Conservation (phyloP, 169 alveolate species). For the Plasmodium relictum region DNA sequence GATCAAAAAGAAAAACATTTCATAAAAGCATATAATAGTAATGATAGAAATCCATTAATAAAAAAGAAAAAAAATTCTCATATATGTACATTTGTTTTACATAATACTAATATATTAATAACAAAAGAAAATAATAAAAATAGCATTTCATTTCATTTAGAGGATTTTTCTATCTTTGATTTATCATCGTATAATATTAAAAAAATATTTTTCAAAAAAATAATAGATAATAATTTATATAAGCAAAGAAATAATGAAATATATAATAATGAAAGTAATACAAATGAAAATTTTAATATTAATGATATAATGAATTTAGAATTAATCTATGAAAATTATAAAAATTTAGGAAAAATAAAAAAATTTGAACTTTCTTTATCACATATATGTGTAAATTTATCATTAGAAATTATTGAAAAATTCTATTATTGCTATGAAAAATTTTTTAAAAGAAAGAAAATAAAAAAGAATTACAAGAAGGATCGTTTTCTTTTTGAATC, state of each 20-base stretch:
- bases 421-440: constrained; percentile 30
- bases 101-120: background rate
- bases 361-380: constrained; percentile 21
- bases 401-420: constrained; percentile 20
- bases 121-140: background rate
- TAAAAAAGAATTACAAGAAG: background rate
- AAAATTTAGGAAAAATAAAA: background rate
- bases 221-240: background rate
- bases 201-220: constrained; percentile 28
- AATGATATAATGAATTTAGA: constrained; percentile 9
- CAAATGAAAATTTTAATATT: background rate
- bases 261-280: background rate
- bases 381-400: constrained; percentile 33
- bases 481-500: constrained; percentile 20
- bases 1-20: background rate
- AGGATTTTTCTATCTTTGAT: constrained; percentile 15
- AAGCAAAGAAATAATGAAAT: background rate
- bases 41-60: background rate
- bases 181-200: constrained; percentile 11
- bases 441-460: constrained; percentile 9
- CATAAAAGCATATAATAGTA: background rate
- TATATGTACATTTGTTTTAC: constrained; percentile 17
- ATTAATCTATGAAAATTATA: constrained; percentile 10
- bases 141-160: background rate
- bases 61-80: constrained; percentile 59